Base-by-base conservation (phyloP, 352 stramenopile species). In the Sclerospora graminicola region DNA sequence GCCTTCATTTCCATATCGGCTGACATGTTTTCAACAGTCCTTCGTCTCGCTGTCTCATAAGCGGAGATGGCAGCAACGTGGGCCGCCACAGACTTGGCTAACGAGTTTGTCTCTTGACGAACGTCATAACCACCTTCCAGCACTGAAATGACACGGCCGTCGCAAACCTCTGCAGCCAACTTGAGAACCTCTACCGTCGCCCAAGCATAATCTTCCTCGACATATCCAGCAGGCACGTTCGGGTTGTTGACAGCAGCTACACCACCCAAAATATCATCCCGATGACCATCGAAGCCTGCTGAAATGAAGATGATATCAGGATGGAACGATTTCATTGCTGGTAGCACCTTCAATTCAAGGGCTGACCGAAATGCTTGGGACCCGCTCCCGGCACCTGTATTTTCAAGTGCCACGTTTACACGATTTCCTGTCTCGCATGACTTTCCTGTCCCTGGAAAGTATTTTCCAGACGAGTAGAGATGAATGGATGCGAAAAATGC, bases 261-360 rank as follows among this genome's bases (percentile, higher is more conserved):
- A 1, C 80, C 80, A n/a, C 80, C 77, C 8, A 89, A 41, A 15
- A 90, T 86, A 39, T 94, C 82, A 48, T 94, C 78, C 6, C 74
- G 76, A 46, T 93, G 81, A 14, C 81, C 81, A 37, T 93, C 81
- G 49, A 93, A 93, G n/a, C 81, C 81, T 4, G 81, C 79, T 33
- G 81, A 93, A 51, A 93, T 88, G 46, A 93, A 89, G 40, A 93
- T 85, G 14, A 93, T 85, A 43, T 93, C 77, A 0, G 81, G 81
- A 8, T 50, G 36, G 48, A 93, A 93, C 9, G 53, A 46, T 19
- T 59, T 60, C 62, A 93, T 86, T 11, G 81, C 78, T n/a, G 81
- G 81, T 7, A 93, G 30, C 10, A 93, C 68, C 29, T 78, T 75
- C 11, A 67, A 51, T 27, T 60, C 45, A 15, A 93, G 43, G 6